phyloP scores from a whole-genome alignment of 2,329 filamentous ascomycete genomes.

The Penicillium sp. region DNA sequence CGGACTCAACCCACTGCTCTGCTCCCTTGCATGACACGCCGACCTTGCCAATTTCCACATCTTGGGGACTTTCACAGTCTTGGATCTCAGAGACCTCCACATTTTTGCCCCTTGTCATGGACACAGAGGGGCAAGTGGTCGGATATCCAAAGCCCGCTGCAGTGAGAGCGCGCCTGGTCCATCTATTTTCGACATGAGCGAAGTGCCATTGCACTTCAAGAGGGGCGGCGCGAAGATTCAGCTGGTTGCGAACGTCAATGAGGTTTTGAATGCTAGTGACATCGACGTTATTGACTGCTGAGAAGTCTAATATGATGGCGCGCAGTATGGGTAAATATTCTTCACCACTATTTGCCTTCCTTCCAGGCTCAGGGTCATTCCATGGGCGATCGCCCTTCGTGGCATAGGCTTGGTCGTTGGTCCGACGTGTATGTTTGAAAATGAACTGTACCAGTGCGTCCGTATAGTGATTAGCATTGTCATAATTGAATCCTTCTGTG shows the following conservation, averaged over 20 bases:
- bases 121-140: not conserved
- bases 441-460: constrained; percentile 70
- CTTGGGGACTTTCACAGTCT: not conserved
- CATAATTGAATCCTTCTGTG: constrained; percentile 88
- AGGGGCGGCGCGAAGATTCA: constrained; percentile 77
- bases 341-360: not conserved
- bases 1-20: not conserved
- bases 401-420: constrained; percentile 62
- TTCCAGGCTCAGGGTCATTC: constrained; percentile 76
- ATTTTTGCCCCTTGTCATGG: not conserved
- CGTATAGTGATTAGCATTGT: constrained; percentile 80
- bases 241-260: constrained; percentile 86
- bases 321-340: constrained; percentile 64
- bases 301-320: constrained; percentile 85
- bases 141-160: constrained; percentile 83
- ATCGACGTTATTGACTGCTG: constrained; percentile 85
- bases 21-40: not conserved
- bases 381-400: constrained; percentile 75
- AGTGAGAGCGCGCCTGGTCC: constrained; percentile 84
- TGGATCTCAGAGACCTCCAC: not conserved
- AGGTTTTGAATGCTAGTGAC: constrained; percentile 84
- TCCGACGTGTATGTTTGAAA: constrained; percentile 67
- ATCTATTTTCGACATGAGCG: constrained; percentile 79
- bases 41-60: not conserved
- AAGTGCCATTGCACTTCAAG: constrained; percentile 88